Conservation (phyloP, 805 yeast species). For the Wickerhamiella occidentalis region DNA sequence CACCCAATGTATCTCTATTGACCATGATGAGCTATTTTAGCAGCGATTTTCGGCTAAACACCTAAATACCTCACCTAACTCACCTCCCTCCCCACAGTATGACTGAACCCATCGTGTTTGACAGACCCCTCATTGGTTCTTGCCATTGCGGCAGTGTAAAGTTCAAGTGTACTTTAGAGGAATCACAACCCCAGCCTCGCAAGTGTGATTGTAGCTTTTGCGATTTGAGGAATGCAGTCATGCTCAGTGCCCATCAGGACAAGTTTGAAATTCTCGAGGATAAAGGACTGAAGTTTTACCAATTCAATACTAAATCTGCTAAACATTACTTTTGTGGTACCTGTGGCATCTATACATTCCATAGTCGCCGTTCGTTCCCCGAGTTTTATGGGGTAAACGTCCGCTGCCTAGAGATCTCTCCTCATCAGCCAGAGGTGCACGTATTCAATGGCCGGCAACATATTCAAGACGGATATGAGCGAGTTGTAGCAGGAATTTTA, state of each 20-base stretch:
- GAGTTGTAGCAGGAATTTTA: neutral
- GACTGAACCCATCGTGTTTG: neutral
- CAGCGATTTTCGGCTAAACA: no score
- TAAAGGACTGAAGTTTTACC: neutral
- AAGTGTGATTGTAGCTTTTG: neutral
- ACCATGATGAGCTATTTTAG: no score
- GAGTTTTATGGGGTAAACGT: neutral
- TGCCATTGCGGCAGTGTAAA: neutral
- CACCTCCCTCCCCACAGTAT: no score
- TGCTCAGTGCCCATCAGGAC: neutral
- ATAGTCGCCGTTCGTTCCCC: slow-evolving; percentile 1
- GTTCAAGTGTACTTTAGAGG: neutral
- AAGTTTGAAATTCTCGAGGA: neutral
- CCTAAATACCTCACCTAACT: no score
- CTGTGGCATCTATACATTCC: slow-evolving; percentile 5
- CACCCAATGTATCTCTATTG: no score
- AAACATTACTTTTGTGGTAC: slow-evolving; percentile 3
- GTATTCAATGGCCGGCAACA: slow-evolving; percentile 5
- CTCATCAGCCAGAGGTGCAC: neutral
- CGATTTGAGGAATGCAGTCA: neutral
- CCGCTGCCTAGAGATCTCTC: neutral
- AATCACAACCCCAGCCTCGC: neutral
- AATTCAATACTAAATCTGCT: neutral
- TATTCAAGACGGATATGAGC: slow-evolving; percentile 1
- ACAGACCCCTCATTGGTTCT: neutral